Evolutionary conservation across 2,329 filamentous ascomycete genomes (phyloP), one percentile per base, ranked within the genome.

Genomic region (Fusarium scirpi): DNA sequence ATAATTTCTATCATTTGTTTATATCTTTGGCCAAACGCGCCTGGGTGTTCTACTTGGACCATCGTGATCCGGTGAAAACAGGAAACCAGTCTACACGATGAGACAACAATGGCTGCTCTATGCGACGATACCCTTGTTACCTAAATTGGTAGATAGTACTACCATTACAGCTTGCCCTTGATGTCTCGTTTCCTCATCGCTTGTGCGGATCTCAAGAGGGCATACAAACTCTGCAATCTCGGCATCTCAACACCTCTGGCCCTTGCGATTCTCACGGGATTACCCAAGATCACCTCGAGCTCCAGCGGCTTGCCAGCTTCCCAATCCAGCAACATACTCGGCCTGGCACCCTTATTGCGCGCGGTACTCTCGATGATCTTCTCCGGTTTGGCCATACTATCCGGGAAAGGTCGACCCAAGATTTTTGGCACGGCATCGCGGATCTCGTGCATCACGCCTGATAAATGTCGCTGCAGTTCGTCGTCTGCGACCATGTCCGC

Each of bases 241-340:
- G 89, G 89, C 86, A 92, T 86, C 73, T 90, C 86, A 8, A 90
- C 85, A 0, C 90, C 90, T 53, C 85, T 84, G 56, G 84, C 85
- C 70, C 88, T 81, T 12, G 90, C 91, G 48, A 91, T 88, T 69
- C 89, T 81, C 30, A 92, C 87, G 1, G 91, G 90, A 76, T 93
- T 92, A 3, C 91, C 91, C 25, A 93, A 76, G 43, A 93, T 92
- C 38, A 92, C 91, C 79, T 93, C 91, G 53, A 93, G 77, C 82
- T 93, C 91, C 84, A 93, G 85, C 43, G 85, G 85, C 74, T 88
- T 84, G 0, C 89, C 88, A 3, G 83, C 84, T 78, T 91, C 89
- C 89, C 90, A 92, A 75, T 93, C 91, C 16, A 90, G 79, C 72
- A 91, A 81, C 91, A 93, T 93, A 71, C 87, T 89, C 29, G 87